Conservation (phyloP, 768 basidiomycete species). For the Porphyrellus cyaneotinctus region DNA sequence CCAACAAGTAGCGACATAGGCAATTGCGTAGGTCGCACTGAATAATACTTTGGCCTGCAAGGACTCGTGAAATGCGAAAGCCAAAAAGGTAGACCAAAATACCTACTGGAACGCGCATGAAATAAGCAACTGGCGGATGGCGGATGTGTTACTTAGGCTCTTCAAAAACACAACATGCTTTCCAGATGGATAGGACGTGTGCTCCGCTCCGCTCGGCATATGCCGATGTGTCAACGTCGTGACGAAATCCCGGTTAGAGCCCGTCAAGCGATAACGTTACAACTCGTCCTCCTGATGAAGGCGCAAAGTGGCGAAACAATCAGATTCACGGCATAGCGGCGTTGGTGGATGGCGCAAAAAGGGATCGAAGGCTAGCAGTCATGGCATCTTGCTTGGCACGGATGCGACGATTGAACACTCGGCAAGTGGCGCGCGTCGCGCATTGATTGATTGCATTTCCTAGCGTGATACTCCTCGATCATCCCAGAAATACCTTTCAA, state of each 20-base stretch:
- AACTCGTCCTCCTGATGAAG: no score
- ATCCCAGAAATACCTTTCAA: not conserved
- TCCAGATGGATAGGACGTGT: no score
- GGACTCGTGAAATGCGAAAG: not conserved
- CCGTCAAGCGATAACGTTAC: no score
- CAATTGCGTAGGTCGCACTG: not conserved
- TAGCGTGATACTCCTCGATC: constrained; percentile 7
- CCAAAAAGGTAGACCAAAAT: not conserved
- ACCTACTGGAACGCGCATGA: no score
- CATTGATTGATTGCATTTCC: not conserved
- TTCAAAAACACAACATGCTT: no score
- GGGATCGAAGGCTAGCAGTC: no score
- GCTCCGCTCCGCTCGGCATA: not conserved
- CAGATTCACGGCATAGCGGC: no score
- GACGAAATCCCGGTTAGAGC: no score
- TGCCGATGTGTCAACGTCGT: not conserved
- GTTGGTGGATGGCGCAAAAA: no score
- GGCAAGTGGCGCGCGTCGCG: not conserved
- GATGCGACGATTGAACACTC: not conserved
- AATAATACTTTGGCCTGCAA: not conserved
- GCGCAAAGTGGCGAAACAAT: no score
- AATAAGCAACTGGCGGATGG: constrained; percentile 26
- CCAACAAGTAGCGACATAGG: not conserved
- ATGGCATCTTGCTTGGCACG: no score
- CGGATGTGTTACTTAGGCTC: no score